Conservation (phyloP, 306 rosid species). For the Trifolium pratense region DNA sequence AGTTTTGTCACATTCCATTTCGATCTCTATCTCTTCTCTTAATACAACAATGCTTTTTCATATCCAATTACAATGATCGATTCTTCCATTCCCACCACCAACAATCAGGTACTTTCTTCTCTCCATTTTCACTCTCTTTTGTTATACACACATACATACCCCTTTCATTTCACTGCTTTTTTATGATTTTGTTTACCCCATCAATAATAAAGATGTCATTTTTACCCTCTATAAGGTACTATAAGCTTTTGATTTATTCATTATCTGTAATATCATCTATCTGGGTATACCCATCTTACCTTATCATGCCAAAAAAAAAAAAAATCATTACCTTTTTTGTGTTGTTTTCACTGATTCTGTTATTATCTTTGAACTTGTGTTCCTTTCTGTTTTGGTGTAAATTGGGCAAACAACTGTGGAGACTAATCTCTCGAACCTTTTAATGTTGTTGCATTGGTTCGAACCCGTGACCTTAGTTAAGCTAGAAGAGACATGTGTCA, state of each 20-base stretch:
- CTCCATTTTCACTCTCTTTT: no score
- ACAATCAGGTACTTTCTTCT: slow-evolving; percentile 8
- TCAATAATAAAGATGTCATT: background rate
- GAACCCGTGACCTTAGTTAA: no score
- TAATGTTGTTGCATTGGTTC: no score
- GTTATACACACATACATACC: no score
- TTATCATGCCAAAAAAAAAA: background rate
- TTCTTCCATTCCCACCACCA: background rate
- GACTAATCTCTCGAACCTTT: no score
- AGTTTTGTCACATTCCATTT: no score
- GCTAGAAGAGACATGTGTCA: no score
- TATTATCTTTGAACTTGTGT: background rate
- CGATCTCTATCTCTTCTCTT: background rate
- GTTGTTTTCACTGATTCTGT: background rate
- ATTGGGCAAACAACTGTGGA: no score
- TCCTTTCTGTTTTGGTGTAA: background rate
- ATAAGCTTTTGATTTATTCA: background rate
- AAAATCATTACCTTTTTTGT: no score
- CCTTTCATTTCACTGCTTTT: background rate
- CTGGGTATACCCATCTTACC: background rate
- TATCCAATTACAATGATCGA: background rate
- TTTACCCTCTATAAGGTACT: background rate
- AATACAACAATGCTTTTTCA: background rate
- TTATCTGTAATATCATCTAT: background rate
- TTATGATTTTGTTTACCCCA: background rate